These are phyloP conservation scores for Talaromyces liani DNA, from an alignment of 495 filamentous ascomycete genomes.

Conservation along the genomic window DNA sequence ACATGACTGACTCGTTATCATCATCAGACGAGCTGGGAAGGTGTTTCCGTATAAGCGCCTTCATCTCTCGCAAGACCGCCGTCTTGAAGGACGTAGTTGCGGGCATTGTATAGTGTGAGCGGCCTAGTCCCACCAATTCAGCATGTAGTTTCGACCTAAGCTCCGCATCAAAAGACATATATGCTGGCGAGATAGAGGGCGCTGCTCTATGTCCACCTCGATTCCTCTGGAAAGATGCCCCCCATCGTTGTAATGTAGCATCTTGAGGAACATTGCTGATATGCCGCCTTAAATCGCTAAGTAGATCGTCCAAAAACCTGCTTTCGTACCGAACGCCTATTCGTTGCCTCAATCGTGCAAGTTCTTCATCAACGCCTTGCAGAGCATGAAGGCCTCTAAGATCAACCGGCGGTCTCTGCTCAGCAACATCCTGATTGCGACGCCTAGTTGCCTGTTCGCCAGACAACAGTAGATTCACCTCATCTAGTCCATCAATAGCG, in stretches of 20 bases:
- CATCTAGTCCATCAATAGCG: conserved; percentile 68
- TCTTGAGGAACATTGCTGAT: conserved; percentile 63
- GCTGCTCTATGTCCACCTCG: conserved; percentile 60
- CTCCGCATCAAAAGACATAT: conserved; percentile 59
- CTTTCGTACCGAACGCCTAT: conserved; percentile 84
- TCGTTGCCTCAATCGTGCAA: conserved; percentile 64
- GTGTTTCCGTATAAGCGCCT: conserved; percentile 73
- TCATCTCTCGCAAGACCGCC: conserved; percentile 79
- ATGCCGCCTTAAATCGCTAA: conserved; percentile 76
- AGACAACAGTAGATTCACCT: conserved; percentile 68
- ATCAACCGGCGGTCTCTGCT: conserved; percentile 45
- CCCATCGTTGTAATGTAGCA: conserved; percentile 75
- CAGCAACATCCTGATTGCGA: conserved; percentile 13
- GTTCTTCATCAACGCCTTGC: conserved; percentile 68
- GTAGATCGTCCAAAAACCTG: conserved; percentile 68
- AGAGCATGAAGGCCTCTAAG: conserved; percentile 72
- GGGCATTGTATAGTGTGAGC: conserved; percentile 66
- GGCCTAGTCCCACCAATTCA: conserved; percentile 69
- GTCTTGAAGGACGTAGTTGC: conserved; percentile 83
- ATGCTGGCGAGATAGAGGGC: conserved; percentile 62
- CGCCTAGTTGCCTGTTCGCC: conserved; percentile 46
- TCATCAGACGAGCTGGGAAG: conserved; percentile 90
- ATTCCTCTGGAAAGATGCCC: conserved; percentile 50
- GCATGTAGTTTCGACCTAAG: conserved; percentile 60
- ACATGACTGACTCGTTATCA: conserved; percentile 85